Conservation (phyloP, 2,329 filamentous ascomycete species). For the Colletotrichum acutatum region DNA sequence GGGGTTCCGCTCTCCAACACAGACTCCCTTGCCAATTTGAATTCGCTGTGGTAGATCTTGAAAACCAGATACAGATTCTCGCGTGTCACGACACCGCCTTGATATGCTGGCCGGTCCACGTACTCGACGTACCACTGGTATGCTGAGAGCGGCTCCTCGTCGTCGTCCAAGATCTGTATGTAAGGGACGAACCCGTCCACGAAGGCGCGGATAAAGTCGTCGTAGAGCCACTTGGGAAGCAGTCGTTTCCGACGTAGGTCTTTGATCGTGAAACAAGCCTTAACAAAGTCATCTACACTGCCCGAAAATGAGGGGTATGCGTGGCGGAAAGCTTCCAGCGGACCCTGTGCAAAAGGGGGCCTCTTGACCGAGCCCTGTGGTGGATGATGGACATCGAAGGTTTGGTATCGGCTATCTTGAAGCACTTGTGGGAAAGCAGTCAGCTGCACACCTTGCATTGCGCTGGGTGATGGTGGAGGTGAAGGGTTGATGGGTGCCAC, state of each 20-base stretch:
- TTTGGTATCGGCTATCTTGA: background rate
- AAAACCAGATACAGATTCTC: conserved; percentile 49
- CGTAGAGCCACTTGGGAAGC: conserved; percentile 58
- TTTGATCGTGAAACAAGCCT: conserved; percentile 56
- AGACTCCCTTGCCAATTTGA: conserved; percentile 27
- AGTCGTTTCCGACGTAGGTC: conserved; percentile 46
- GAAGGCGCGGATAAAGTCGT: conserved; percentile 63
- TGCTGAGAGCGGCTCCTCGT: conserved; percentile 46
- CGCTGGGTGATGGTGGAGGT: background rate
- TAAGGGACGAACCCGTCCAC: conserved; percentile 55
- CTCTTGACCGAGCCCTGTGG: background rate
- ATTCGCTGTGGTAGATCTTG: conserved; percentile 46
- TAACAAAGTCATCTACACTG: conserved; percentile 54
- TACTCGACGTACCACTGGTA: conserved; percentile 54
- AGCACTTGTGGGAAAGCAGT: background rate
- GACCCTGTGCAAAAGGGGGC: conserved; percentile 34
- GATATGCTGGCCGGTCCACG: conserved; percentile 38
- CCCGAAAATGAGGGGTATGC: conserved; percentile 58
- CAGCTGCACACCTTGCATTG: background rate
- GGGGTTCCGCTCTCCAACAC: background rate
- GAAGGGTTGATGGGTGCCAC: background rate
- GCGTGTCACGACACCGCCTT: conserved; percentile 45
- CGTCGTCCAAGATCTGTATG: conserved; percentile 41
- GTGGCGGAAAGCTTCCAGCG: conserved; percentile 51
- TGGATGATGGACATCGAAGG: background rate